Conservation (phyloP, 1,284 basidiomycete genomes). For the Pseudozyma flocculosa region DNA sequence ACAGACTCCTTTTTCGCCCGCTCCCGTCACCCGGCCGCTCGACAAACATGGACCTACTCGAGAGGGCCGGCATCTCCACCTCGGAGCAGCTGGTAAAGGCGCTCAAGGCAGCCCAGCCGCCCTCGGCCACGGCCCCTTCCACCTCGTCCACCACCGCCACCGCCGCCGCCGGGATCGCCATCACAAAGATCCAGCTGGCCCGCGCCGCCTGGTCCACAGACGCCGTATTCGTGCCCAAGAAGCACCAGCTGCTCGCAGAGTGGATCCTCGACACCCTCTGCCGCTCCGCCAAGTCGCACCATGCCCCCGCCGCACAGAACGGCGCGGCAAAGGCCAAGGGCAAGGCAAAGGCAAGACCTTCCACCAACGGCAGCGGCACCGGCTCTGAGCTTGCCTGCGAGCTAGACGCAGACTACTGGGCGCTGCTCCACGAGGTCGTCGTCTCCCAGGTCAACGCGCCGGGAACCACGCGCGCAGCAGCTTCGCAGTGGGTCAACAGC, state of each 20-base stretch:
- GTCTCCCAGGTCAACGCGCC: conserved; percentile 5
- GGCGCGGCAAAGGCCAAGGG: conserved; percentile 21
- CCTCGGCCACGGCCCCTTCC: neutral
- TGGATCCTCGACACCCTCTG: conserved; percentile 33
- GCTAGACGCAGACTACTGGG: conserved; percentile 20
- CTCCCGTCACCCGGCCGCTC: neutral
- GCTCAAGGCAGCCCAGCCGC: conserved; percentile 26
- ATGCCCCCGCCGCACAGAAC: conserved; percentile 1
- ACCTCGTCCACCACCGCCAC: too few relatives aligned
- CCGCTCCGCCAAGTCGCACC: conserved; percentile 6
- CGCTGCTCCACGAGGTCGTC: conserved; percentile 20
- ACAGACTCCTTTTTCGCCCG: neutral
- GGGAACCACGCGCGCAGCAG: conserved; percentile 2
- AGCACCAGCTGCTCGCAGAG: conserved; percentile 39
- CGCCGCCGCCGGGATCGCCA: conserved; percentile 1
- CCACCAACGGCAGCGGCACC: neutral
- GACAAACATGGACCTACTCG: conserved; percentile 9
- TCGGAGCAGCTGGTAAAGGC: conserved; percentile 47
- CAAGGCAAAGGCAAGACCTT: conserved; percentile 8
- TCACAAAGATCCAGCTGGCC: conserved; percentile 26
- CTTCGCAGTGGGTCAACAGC: neutral
- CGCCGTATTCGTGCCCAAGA: conserved; percentile 33
- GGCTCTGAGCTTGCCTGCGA: neutral
- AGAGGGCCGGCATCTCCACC: conserved; percentile 32
- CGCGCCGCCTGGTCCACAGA: conserved; percentile 20